Evolutionary conservation across 1,284 basidiomycete genomes (phyloP).

Genomic region (Sanghuangporus sanghuang): DNA sequence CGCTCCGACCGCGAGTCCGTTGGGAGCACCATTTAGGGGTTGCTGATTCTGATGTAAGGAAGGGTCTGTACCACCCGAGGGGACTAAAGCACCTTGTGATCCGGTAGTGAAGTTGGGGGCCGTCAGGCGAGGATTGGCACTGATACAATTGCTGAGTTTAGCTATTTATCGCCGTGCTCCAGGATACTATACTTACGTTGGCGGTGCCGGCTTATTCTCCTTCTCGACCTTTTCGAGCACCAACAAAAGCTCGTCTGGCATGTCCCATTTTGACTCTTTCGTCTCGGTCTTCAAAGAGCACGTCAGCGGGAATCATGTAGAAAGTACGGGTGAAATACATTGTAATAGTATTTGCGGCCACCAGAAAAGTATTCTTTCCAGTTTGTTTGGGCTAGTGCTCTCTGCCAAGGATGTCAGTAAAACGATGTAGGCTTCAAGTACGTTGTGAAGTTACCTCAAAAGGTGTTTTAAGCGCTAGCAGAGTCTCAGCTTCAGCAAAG

Average conservation of each 20-base stretch:
- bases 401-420: neutral
- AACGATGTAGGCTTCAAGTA: neutral
- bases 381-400: constrained; percentile 12
- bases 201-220: constrained; percentile 42
- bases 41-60: constrained; percentile 13
- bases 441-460: constrained; percentile 62
- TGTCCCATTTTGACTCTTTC: constrained; percentile 89
- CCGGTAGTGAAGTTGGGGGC: constrained; percentile 13
- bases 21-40: constrained; percentile 13
- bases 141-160: neutral
- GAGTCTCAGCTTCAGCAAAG: constrained; percentile 12
- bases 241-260: constrained; percentile 82
- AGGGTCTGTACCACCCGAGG: constrained; percentile 11
- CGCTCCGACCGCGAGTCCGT: constrained; percentile 3
- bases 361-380: constrained; percentile 93
- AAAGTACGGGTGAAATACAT: constrained; percentile 44
- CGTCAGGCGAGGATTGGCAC: constrained; percentile 11
- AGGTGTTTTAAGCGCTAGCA: constrained; percentile 66
- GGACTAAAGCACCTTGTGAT: constrained; percentile 16
- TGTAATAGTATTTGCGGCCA: constrained; percentile 90
- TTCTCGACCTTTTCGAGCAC: constrained; percentile 82
- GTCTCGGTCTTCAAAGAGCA: constrained; percentile 55
- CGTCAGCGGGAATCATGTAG: neutral
- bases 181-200: neutral
- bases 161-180: neutral